A percentile compares a stretch with the other conserved stretches of the same genome.
phyloP scores from a whole-genome alignment of 352 stramenopile species.

The Globisporangium solare region DNA sequence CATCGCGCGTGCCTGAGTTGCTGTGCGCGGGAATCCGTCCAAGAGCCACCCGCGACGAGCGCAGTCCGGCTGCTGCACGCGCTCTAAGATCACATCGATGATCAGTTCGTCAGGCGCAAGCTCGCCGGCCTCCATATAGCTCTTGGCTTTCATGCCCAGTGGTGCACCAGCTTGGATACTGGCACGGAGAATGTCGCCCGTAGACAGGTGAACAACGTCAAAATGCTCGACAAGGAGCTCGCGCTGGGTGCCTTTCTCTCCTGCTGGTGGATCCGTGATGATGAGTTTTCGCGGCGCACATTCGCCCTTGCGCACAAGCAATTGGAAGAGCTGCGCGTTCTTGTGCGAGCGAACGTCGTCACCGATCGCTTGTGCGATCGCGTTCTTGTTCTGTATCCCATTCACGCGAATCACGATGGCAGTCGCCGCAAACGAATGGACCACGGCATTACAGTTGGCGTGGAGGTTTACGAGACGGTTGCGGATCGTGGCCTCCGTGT shows the following conservation, averaged over 20 bases:
- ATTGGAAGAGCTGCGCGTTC: slow-evolving; percentile 30
- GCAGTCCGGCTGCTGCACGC: slow-evolving; percentile 84
- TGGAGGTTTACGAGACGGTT: slow-evolving; percentile 88
- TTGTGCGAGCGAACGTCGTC: slow-evolving; percentile 34
- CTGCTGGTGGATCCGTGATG: slow-evolving; percentile 88
- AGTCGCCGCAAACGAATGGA: slow-evolving; percentile 28
- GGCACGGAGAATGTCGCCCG: slow-evolving; percentile 89
- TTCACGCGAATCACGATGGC: slow-evolving; percentile 39
- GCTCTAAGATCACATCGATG: slow-evolving; percentile 76
- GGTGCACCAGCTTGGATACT: slow-evolving; percentile 70
- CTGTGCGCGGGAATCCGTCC: slow-evolving; percentile 92
- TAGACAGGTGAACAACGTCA: slow-evolving; percentile 90
- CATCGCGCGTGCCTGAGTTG: slow-evolving; percentile 81
- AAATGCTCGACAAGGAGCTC: slow-evolving; percentile 85
- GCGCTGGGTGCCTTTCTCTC: slow-evolving; percentile 94
- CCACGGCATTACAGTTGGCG: slow-evolving; percentile 54
- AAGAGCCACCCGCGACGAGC: slow-evolving; percentile 87
- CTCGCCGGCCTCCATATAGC: slow-evolving; percentile 88
- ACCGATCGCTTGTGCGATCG: slow-evolving; percentile 29
- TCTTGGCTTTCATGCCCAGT: slow-evolving; percentile 75
- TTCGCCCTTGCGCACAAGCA: slow-evolving; percentile 24
- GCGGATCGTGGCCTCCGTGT: slow-evolving; percentile 90
- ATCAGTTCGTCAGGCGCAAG: slow-evolving; percentile 93
- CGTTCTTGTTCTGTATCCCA: slow-evolving; percentile 40
- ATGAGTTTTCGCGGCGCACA: slow-evolving; percentile 50